A percentile compares a stretch with the other conserved stretches of the same genome.
These are phyloP conservation scores for Phytophthora pistaciae DNA, from an alignment of 352 stramenopile species.

Conservation along the genomic window DNA sequence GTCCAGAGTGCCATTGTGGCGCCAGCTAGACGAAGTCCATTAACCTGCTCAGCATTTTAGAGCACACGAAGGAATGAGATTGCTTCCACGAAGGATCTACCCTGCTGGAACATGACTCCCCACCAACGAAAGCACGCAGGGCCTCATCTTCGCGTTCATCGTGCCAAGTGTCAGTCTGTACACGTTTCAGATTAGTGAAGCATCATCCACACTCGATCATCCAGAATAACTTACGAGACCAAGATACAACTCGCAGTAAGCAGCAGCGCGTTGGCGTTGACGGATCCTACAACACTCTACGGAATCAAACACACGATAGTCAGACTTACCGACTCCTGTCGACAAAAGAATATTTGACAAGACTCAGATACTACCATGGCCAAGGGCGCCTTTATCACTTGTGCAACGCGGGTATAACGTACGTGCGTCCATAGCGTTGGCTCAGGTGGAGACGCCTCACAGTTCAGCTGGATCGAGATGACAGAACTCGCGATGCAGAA, in stretches of 20 bases:
- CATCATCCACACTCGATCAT: not conserved
- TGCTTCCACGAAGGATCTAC: not conserved
- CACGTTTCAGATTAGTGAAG: not conserved
- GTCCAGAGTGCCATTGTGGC: conserved; percentile 54
- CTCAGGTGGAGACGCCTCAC: conserved; percentile 53
- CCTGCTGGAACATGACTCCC: not conserved
- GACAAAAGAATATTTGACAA: not conserved
- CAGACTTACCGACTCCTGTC: not conserved
- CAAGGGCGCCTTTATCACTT: conserved; percentile 53
- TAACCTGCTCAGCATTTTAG: conserved; percentile 44
- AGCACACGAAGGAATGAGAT: not conserved
- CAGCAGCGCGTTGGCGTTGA: conserved; percentile 47
- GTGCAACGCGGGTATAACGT: conserved; percentile 47
- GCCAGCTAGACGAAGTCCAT: conserved; percentile 56
- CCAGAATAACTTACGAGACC: conserved; percentile 36
- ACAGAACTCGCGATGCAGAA: conserved; percentile 46
- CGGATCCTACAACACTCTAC: conserved; percentile 48
- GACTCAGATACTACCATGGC: conserved; percentile 48
- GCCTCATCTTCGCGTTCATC: conserved; percentile 56
- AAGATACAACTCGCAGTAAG: conserved; percentile 40
- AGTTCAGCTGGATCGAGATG: conserved; percentile 69
- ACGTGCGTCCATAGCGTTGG: conserved; percentile 73
- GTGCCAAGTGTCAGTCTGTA: conserved; percentile 36
- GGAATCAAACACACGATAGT: conserved; percentile 3
- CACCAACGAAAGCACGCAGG: conserved; percentile 58